Conservation (phyloP, 768 basidiomycete genomes). For the Leccinellum luteum region DNA sequence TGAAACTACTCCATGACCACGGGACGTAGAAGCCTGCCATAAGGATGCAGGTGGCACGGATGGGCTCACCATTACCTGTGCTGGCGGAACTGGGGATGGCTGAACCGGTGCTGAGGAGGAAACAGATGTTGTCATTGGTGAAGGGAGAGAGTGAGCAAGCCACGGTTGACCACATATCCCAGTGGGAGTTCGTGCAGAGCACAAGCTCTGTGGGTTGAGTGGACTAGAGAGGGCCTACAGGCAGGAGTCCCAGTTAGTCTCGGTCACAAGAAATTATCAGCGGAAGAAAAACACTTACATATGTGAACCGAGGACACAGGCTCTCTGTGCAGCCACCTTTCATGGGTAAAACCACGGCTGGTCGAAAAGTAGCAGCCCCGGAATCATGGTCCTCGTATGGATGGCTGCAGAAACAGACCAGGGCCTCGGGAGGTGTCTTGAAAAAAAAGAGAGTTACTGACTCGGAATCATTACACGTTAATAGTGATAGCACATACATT, state of each 20-base stretch:
- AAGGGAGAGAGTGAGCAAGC: background rate
- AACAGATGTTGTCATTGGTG: too few relatives aligned
- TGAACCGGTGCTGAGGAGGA: background rate
- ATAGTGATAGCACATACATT: too few relatives aligned
- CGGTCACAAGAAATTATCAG: background rate
- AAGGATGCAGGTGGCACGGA: background rate
- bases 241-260: background rate
- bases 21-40: background rate
- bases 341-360: background rate
- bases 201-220: background rate
- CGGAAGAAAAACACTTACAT: background rate
- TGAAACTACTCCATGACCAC: background rate
- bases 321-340: background rate
- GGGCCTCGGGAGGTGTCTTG: background rate
- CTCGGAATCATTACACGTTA: too few relatives aligned
- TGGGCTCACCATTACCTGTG: background rate
- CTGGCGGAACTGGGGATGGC: background rate
- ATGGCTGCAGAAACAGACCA: background rate
- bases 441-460: too few relatives aligned
- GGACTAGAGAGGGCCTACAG: background rate
- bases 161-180: background rate
- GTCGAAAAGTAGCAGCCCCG: background rate
- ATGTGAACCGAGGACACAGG: background rate
- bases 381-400: background rate
- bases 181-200: background rate